Conservation (phyloP, 805 yeast species). For the Tetrapisispora arboricola region DNA sequence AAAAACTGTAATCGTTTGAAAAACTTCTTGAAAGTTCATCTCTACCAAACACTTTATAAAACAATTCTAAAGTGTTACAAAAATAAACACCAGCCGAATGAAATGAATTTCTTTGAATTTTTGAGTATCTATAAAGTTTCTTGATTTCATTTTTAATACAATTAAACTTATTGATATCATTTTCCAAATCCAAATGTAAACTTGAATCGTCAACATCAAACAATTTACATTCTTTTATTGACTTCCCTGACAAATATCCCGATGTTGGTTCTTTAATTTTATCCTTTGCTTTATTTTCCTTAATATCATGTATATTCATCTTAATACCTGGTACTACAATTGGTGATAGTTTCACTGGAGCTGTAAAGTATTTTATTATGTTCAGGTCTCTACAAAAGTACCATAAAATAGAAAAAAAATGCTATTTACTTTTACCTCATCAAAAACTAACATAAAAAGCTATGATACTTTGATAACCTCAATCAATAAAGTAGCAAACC, state of each 20-base stretch:
- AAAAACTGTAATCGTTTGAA: background rate
- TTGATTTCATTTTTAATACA: background rate
- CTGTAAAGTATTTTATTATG: no score
- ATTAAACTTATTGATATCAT: background rate
- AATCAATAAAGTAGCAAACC: no score
- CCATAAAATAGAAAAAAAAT: no score
- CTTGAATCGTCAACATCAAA: background rate
- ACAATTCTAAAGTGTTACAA: constrained; percentile 6
- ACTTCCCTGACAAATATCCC: background rate
- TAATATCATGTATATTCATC: background rate
- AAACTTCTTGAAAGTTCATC: no score
- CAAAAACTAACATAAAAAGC: no score
- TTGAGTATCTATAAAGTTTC: background rate
- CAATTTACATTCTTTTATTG: background rate
- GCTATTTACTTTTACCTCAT: no score
- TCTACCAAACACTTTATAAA: constrained; percentile 7
- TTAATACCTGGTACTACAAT: no score
- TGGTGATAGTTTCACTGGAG: background rate
- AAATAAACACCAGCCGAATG: background rate
- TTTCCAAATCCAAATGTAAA: background rate
- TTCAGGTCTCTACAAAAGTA: no score
- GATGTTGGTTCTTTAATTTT: background rate
- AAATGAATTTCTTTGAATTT: constrained; percentile 1
- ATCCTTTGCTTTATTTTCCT: background rate
- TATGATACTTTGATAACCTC: no score